Evolutionary conservation across 139 green algal species (phyloP).

Genomic region (Nannochloris sp.): DNA sequence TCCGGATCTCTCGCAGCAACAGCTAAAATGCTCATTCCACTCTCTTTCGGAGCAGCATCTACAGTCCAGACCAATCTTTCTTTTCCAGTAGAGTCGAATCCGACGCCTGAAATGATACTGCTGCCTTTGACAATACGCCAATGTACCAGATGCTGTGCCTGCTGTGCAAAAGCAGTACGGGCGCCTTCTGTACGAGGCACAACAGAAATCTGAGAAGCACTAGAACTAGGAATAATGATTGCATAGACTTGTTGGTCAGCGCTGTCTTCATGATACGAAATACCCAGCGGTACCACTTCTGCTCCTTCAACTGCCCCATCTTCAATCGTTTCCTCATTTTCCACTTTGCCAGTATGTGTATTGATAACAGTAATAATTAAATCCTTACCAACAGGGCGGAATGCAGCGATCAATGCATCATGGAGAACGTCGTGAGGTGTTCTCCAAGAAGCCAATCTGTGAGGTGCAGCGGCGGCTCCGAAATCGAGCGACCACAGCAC

Average conservation of each 20-base stretch:
- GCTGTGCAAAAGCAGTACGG: not conserved
- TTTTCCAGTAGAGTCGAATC: conserved; percentile 3
- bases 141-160: conserved; percentile 10
- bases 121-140: conserved; percentile 22
- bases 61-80: conserved; percentile 26
- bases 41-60: not conserved
- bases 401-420: conserved; percentile 26
- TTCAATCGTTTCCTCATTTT: conserved; percentile 3
- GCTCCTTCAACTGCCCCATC: not conserved
- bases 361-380: conserved; percentile 34
- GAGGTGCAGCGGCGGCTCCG: not conserved
- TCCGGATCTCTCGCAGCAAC: conserved; percentile 22
- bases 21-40: conserved; percentile 37
- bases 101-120: conserved; percentile 7
- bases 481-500: conserved; percentile 60
- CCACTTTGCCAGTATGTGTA: conserved; percentile 38
- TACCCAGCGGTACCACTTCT: conserved; percentile 42
- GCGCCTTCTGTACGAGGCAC: conserved; percentile 37
- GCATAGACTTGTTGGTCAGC: conserved; percentile 46
- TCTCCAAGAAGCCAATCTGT: conserved; percentile 39
- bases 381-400: conserved; percentile 3
- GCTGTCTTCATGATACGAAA: conserved; percentile 24
- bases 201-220: conserved; percentile 19
- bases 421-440: conserved; percentile 55
- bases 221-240: conserved; percentile 7